Conservation (phyloP, 1,284 basidiomycete species). For the Malassezia restricta region DNA sequence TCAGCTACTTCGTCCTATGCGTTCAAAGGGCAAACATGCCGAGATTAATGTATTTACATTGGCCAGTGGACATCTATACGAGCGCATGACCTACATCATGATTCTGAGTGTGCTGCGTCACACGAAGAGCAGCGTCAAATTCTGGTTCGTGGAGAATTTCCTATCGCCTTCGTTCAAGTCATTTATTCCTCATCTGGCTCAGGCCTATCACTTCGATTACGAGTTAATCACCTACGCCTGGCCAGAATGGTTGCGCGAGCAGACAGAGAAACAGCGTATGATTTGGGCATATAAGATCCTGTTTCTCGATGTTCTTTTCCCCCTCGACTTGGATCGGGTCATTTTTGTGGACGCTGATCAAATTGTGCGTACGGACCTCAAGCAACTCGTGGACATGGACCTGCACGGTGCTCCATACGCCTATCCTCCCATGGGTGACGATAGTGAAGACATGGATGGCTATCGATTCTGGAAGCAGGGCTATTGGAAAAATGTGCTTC, state of each 20-base stretch:
- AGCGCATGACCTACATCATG: slow-evolving; percentile 97
- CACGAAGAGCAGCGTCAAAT: slow-evolving; percentile 84
- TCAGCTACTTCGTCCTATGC: not conserved
- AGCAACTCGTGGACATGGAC: slow-evolving; percentile 81
- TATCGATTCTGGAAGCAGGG: slow-evolving; percentile 95
- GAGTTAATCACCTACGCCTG: slow-evolving; percentile 97
- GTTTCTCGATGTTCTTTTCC: slow-evolving; percentile 95
- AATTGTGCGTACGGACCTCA: slow-evolving; percentile 86
- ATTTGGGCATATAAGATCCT: slow-evolving; percentile 99
- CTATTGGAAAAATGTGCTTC: slow-evolving; percentile 40
- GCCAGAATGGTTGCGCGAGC: slow-evolving; percentile 91
- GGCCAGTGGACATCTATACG: slow-evolving; percentile 86
- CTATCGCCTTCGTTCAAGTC: slow-evolving; percentile 91
- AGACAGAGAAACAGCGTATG: slow-evolving; percentile 91
- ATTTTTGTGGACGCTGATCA: slow-evolving; percentile 84
- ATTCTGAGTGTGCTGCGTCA: slow-evolving; percentile 76
- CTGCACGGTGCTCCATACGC: slow-evolving; percentile 57
- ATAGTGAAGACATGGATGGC: slow-evolving; percentile 81
- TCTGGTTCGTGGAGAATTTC: slow-evolving; percentile 99
- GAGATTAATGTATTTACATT: slow-evolving; percentile 99
- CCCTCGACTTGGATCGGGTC: slow-evolving; percentile 92
- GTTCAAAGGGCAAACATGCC: slow-evolving; percentile 16
- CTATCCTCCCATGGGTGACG: slow-evolving; percentile 94
- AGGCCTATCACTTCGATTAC: slow-evolving; percentile 83
- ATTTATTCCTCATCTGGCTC: slow-evolving; percentile 82